phyloP scores from a whole-genome alignment of 1,139 yeast genomes.

The Debaryomyces sp. region DNA sequence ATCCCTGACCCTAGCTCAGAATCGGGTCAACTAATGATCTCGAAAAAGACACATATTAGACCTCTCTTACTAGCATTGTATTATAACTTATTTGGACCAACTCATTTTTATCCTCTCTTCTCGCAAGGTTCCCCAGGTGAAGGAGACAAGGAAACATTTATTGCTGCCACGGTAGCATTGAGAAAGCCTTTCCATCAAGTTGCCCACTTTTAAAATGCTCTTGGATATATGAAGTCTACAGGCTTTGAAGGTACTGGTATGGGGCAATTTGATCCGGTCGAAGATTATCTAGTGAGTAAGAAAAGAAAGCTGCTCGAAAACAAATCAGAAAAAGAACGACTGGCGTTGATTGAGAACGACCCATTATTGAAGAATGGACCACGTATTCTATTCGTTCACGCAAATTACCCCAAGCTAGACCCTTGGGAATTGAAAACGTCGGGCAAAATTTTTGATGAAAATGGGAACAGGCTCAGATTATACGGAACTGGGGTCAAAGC shows the following conservation, averaged over 20 bases:
- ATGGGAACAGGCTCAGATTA: conserved; percentile 50
- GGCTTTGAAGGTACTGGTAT: conserved; percentile 65
- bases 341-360: conserved; percentile 15
- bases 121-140: conserved; percentile 88
- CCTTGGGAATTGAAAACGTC: conserved; percentile 53
- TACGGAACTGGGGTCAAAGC: conserved; percentile 57
- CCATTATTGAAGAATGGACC: conserved; percentile 34
- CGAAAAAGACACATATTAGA: conserved; percentile 64
- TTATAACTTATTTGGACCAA: conserved; percentile 80
- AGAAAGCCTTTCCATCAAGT: conserved; percentile 68
- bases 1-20: conserved; percentile 83
- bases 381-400: conserved; percentile 59
- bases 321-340: conserved; percentile 14
- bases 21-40: conserved; percentile 77
- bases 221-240: conserved; percentile 50
- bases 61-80: conserved; percentile 70
- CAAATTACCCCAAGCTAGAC: conserved; percentile 66
- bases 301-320: conserved; percentile 9
- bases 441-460: conserved; percentile 43
- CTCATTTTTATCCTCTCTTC: conserved; percentile 77
- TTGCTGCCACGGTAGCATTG: conserved; percentile 75
- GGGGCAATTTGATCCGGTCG: conserved; percentile 73
- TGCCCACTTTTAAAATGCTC: conserved; percentile 54
- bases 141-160: conserved; percentile 88
- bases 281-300: conserved; percentile 43